Conservation (phyloP, 106 monocot species). For the Amphibolis antarctica region DNA sequence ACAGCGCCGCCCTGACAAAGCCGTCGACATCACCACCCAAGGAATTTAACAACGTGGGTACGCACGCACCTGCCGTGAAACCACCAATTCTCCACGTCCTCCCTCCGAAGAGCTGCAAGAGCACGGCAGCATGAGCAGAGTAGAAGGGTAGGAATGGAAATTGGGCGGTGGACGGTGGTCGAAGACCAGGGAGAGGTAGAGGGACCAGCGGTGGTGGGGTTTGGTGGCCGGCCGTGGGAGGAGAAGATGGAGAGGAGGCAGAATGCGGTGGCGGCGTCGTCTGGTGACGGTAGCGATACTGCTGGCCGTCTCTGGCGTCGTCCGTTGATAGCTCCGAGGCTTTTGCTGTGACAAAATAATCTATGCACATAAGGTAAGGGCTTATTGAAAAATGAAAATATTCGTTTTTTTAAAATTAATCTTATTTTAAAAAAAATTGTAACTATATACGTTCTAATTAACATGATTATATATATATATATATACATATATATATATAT, state of each 20-base stretch:
- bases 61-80: slow-evolving; percentile 22
- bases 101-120: background rate
- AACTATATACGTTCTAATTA: no score
- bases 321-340: no score
- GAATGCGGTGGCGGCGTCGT: slow-evolving; percentile 34
- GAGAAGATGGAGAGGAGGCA: slow-evolving; percentile 34
- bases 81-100: background rate
- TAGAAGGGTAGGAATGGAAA: slow-evolving; percentile 35
- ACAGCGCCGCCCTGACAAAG: slow-evolving; percentile 22
- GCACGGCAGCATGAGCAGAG: slow-evolving; percentile 18
- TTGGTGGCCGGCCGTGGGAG: slow-evolving; percentile 7
- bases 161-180: slow-evolving; percentile 17
- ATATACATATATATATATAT: no score
- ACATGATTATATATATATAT: no score
- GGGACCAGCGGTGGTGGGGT: slow-evolving; percentile 11
- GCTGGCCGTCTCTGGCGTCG: no score
- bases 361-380: no score
- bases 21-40: slow-evolving; percentile 13
- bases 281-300: slow-evolving; percentile 11
- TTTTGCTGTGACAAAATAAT: no score
- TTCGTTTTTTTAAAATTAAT: no score
- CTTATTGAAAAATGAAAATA: no score
- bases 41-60: slow-evolving; percentile 36
- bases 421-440: no score
- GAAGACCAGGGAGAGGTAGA: slow-evolving; percentile 16